Evolutionary conservation across 305 asterid species (phyloP).

Genomic region (Withania somnifera): DNA sequence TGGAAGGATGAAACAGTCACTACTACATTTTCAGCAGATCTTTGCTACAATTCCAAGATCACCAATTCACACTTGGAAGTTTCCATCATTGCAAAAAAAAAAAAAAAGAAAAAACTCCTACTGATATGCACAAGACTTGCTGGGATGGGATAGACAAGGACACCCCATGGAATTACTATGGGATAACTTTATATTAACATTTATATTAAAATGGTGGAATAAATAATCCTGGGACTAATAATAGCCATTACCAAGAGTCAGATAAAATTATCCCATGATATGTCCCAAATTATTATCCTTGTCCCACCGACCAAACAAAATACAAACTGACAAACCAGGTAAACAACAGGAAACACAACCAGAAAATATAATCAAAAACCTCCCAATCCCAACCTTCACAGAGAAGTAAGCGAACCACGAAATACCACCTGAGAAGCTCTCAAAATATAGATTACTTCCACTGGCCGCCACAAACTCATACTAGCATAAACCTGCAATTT

Average conservation of each 20-base stretch:
- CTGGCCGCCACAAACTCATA: neutral
- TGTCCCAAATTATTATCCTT: too few species aligned
- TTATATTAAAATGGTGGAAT: too few species aligned
- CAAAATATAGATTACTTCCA: neutral
- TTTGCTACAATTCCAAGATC: neutral
- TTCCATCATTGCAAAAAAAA: neutral
- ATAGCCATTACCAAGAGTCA: too few species aligned
- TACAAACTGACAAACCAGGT: neutral
- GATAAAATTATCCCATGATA: too few species aligned
- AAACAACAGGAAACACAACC: neutral
- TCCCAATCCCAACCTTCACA: neutral
- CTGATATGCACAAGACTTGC: too few species aligned
- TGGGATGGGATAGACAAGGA: too few species aligned
- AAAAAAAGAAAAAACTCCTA: too few species aligned
- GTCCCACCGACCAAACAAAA: too few species aligned
- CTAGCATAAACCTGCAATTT: neutral
- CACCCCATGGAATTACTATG: too few species aligned
- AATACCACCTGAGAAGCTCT: neutral
- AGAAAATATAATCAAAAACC: neutral
- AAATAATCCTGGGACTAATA: too few species aligned
- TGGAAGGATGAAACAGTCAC: too few species aligned
- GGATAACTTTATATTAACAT: too few species aligned
- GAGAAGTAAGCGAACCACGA: neutral
- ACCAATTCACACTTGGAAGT: neutral
- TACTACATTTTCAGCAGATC: neutral